Conservation (phyloP, 768 basidiomycete genomes). For the Kockovaella imperatae region DNA sequence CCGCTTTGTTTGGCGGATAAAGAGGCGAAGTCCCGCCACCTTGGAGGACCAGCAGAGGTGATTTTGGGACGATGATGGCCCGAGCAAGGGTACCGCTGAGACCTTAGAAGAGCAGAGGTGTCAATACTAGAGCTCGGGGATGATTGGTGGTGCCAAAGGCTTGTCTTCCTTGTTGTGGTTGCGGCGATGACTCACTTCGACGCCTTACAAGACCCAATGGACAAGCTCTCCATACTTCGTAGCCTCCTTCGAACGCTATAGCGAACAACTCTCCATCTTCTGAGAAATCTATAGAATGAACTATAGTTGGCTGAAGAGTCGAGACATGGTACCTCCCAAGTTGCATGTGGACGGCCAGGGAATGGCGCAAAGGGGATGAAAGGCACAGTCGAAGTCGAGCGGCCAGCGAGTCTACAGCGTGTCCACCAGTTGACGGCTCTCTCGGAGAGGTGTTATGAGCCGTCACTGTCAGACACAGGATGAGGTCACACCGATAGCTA, state of each 20-base stretch:
- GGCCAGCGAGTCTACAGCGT: too few relatives aligned
- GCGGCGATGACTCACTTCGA: constrained; percentile 18
- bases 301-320: constrained; percentile 32
- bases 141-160: too few relatives aligned
- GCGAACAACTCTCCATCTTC: constrained; percentile 33
- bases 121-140: background rate
- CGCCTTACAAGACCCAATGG: constrained; percentile 30
- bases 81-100: constrained; percentile 35
- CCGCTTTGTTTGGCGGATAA: constrained; percentile 45
- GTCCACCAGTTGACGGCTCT: too few relatives aligned
- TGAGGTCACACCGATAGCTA: too few relatives aligned
- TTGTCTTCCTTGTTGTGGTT: too few relatives aligned
- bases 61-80: constrained; percentile 24
- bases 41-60: constrained; percentile 42
- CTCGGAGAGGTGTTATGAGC: too few relatives aligned
- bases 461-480: too few relatives aligned
- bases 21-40: constrained; percentile 42
- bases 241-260: constrained; percentile 37
- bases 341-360: constrained; percentile 26
- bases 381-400: background rate
- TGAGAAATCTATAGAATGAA: constrained; percentile 33
- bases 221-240: constrained; percentile 36
- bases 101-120: constrained; percentile 16
- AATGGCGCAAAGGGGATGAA: background rate
- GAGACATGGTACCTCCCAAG: constrained; percentile 40